phyloP scores from a whole-genome alignment of 179 eudicot species.

The Amaranthus tricolor region DNA sequence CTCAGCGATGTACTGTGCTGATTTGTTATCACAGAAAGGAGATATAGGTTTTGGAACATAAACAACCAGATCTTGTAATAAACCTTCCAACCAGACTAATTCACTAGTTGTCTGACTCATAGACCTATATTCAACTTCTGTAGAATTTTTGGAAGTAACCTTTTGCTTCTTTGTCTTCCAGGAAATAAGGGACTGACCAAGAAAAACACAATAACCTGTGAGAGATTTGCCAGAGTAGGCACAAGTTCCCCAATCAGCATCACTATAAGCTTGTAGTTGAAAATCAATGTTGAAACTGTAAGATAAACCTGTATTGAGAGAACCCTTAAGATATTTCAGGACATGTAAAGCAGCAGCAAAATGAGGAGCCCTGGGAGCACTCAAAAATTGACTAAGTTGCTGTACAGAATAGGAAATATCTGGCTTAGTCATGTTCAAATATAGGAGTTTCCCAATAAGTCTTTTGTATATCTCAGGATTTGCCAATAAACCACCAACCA shows the following conservation, averaged over 20 bases:
- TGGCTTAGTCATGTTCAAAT: not conserved
- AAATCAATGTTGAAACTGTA: too few species aligned
- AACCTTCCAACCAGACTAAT: not conserved
- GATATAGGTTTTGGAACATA: not conserved
- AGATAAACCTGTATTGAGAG: too few species aligned
- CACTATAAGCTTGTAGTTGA: too few species aligned
- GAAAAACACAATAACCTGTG: not conserved
- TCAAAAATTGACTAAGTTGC: not conserved
- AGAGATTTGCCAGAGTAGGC: not conserved
- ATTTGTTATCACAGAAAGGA: slow-evolving; percentile 1
- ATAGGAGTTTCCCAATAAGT: slow-evolving; percentile 4
- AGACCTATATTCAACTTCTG: slow-evolving; percentile 1
- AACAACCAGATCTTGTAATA: not conserved
- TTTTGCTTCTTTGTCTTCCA: slow-evolving; percentile 6
- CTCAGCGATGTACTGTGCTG: not conserved
- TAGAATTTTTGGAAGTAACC: not conserved
- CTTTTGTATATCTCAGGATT: not conserved
- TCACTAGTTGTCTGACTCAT: not conserved
- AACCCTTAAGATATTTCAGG: too few species aligned
- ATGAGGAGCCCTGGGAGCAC: not conserved
- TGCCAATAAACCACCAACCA: not conserved
- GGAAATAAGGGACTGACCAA: not conserved
- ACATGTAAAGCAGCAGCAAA: not conserved
- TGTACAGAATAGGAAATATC: not conserved
- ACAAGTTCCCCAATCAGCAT: too few species aligned